Percentiles rank a stretch among this genome's conserved stretches.
phyloP scores from a whole-genome alignment of 2,329 filamentous ascomycete species.

The Talaromyces funiculosus region DNA sequence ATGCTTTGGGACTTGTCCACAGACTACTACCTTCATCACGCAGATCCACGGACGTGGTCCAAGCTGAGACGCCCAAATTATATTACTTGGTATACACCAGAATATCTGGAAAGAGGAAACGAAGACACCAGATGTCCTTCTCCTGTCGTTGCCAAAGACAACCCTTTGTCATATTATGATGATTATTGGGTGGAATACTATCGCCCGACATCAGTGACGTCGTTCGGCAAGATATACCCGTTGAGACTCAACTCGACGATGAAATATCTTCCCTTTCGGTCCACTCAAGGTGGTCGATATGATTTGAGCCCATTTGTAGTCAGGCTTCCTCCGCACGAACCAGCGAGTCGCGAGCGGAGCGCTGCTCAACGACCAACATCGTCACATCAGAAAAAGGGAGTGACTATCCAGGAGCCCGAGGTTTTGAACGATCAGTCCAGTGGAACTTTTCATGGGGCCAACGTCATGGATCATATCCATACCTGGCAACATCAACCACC shows the following conservation, averaged over 20 bases:
- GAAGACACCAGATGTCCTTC: conserved; percentile 17
- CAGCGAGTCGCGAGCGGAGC: conserved; percentile 53
- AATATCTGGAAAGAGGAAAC: conserved; percentile 58
- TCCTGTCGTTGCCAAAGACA: conserved; percentile 20
- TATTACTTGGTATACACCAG: conserved; percentile 80
- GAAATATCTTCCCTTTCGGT: conserved; percentile 71
- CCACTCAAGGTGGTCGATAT: conserved; percentile 62
- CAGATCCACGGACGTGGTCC: conserved; percentile 69
- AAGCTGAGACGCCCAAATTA: conserved; percentile 63
- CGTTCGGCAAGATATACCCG: conserved; percentile 84
- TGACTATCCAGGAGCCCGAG: conserved; percentile 62
- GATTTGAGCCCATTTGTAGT: conserved; percentile 86
- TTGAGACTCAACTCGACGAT: conserved; percentile 89
- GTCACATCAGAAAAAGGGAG: conserved; percentile 54
- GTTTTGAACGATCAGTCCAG: conserved; percentile 41
- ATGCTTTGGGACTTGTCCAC: conserved; percentile 96
- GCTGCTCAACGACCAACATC: conserved; percentile 22
- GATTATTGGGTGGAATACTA: conserved; percentile 99
- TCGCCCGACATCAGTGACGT: conserved; percentile 77
- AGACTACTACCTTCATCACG: conserved; percentile 94
- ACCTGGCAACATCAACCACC: conserved; percentile 30
- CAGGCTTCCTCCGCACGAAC: conserved; percentile 51
- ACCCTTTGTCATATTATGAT: conserved; percentile 57
- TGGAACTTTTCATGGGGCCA: conserved; percentile 21
- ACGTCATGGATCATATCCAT: conserved; percentile 19